Evolutionary conservation across 768 basidiomycete species (phyloP).

Genomic region (Galerina marginata): DNA sequence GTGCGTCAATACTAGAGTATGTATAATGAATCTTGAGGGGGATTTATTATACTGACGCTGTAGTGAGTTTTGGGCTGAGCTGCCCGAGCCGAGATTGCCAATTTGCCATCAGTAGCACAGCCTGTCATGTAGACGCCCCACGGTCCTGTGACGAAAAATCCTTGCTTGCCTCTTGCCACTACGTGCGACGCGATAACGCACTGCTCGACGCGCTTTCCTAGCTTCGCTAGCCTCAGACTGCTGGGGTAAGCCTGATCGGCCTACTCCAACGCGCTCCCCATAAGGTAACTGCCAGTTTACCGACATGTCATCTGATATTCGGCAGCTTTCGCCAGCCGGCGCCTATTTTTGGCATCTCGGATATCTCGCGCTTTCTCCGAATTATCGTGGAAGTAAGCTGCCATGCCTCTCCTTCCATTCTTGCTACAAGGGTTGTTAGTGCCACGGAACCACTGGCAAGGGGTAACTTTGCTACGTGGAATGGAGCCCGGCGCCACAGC

Average conservation of each 20-base stretch:
- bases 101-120: too few species aligned
- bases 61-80: not conserved
- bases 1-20: not conserved
- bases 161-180: too few species aligned
- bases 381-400: slow-evolving; percentile 7
- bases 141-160: too few species aligned
- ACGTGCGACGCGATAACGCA: too few species aligned
- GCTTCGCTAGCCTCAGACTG: too few species aligned
- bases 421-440: too few species aligned
- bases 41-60: slow-evolving; percentile 7
- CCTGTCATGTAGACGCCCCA: too few species aligned
- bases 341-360: slow-evolving; percentile 17
- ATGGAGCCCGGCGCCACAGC: too few species aligned
- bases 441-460: too few species aligned
- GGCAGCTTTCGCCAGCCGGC: slow-evolving; percentile 3
- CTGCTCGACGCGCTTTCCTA: too few species aligned
- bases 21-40: slow-evolving; percentile 6
- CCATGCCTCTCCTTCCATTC: not conserved
- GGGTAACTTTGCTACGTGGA: too few species aligned
- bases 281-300: slow-evolving; percentile 2
- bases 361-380: slow-evolving; percentile 13
- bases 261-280: slow-evolving; percentile 5
- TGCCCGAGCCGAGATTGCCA: too few species aligned
- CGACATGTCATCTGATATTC: not conserved
- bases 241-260: slow-evolving; percentile 3